phyloP scores from a whole-genome alignment of 805 yeast species.

The Wickerhamiella musiphila region DNA sequence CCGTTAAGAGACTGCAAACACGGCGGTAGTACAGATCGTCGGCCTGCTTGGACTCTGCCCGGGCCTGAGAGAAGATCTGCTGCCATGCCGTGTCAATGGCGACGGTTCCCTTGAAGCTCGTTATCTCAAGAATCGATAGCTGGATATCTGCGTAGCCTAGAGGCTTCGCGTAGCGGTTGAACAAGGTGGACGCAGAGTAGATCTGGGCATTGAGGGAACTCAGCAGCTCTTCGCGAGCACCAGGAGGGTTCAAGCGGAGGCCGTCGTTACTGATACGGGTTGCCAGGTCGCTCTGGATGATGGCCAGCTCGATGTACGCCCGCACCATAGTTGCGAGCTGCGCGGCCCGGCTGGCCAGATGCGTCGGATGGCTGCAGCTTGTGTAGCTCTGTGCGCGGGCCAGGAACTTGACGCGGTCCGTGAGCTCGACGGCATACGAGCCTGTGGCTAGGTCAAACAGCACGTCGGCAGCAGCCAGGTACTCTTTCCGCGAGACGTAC shows the following conservation, averaged over 20 bases:
- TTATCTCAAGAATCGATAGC: constrained; percentile 55
- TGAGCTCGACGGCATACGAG: constrained; percentile 44
- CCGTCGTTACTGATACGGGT: constrained; percentile 24
- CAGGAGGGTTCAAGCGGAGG: constrained; percentile 18
- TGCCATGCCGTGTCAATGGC: no score
- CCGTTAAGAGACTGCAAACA: no score
- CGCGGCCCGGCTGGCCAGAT: constrained; percentile 57
- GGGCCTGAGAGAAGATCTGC: no score
- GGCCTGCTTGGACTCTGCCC: no score
- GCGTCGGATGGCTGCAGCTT: constrained; percentile 66
- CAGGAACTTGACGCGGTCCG: constrained; percentile 67
- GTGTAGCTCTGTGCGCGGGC: constrained; percentile 90
- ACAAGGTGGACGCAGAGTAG: constrained; percentile 57
- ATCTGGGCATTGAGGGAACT: constrained; percentile 45
- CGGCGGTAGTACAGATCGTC: no score
- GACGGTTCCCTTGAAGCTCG: constrained; percentile 73
- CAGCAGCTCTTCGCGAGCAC: constrained; percentile 31
- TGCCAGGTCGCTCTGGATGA: constrained; percentile 54
- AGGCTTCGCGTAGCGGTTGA: constrained; percentile 75
- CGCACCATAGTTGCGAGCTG: constrained; percentile 51
- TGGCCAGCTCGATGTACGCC: constrained; percentile 74
- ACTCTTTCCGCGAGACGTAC: constrained; percentile 65
- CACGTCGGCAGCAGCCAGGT: constrained; percentile 70
- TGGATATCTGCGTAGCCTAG: constrained; percentile 75
- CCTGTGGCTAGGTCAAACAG: constrained; percentile 58